Base-by-base conservation (phyloP, 2,329 filamentous ascomycete genomes). In the Aspergillus bombycis region DNA sequence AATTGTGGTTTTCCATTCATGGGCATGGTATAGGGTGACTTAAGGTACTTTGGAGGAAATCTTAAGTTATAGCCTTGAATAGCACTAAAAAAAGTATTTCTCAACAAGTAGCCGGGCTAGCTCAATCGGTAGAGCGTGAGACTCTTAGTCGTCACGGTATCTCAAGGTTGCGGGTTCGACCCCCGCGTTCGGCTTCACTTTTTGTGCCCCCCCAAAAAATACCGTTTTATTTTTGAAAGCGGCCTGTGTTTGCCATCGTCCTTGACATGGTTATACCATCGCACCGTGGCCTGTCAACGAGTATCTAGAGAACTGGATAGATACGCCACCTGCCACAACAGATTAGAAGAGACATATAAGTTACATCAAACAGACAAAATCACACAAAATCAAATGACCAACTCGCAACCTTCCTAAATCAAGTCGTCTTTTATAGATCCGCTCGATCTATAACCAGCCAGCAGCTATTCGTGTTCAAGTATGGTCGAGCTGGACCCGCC, bases 121-220 rank as follows among this genome's bases (percentile, higher is more conserved):
- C 55, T 57, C 55, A 57, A 57, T 57, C 55, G 55, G 55, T 80
- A 81, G 76, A 78, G 75, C 76, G 75, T 81, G 79, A 79, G 79
- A 78, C 78, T 81, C 78, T 81, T 82, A 79, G 32, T 55, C 52
- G 3, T 55, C 52, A 55, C 52, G 52, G 52, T 41, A 75, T 74
- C 75, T 74, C 74, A 75, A 75, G 71, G 72, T 68, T 77, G 76
- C 73, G 76, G 76, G 77, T 79, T 79, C 77, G 75, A 79, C 73
- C 77, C 76, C 76, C 77, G 73, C 77, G 75, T 78, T 77, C 72
- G 77, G 76, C 75, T 77, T 60, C n/a, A 3, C 11, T 55, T 55
- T 55, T 55, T 54, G 23, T 12, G 4, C 26, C 26, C 26, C 32
- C 53, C 48, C 43, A 23, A 19, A 16, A 52, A n/a, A 36, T 16